Percentiles rank a stretch among this genome's conserved stretches.
Evolutionary conservation across 805 yeast species (phyloP).

Genomic region (Teunomyces pallodes): DNA sequence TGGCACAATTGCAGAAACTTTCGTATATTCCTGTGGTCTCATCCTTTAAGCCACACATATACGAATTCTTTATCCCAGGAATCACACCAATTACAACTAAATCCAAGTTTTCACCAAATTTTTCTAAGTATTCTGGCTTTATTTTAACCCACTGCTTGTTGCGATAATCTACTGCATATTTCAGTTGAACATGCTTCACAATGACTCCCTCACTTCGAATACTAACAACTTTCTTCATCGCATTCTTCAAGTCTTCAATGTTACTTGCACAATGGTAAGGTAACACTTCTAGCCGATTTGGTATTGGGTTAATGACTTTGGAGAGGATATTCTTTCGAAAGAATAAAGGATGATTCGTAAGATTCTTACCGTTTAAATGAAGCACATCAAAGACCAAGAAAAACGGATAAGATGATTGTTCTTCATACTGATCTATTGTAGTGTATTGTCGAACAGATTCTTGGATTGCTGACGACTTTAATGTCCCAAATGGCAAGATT

Average conservation of each 20-base stretch:
- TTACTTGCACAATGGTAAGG: constrained; percentile 36
- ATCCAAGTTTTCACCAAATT: constrained; percentile 85
- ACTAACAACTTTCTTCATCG: constrained; percentile 57
- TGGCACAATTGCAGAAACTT: constrained; percentile 78
- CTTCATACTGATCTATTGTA: constrained; percentile 32
- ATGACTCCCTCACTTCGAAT: constrained; percentile 79
- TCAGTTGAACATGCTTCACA: constrained; percentile 59
- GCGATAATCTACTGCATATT: constrained; percentile 61
- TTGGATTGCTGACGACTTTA: constrained; percentile 66
- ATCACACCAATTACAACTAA: constrained; percentile 75
- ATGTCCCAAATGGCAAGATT: constrained; percentile 76
- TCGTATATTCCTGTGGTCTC: constrained; percentile 44
- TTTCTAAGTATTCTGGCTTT: constrained; percentile 86
- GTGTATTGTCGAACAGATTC: constrained; percentile 43
- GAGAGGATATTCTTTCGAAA: constrained; percentile 55
- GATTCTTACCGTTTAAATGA: constrained; percentile 61
- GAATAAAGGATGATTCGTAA: constrained; percentile 52
- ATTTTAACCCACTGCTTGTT: constrained; percentile 78
- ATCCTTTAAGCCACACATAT: constrained; percentile 67
- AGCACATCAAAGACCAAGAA: constrained; percentile 72
- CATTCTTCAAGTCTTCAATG: constrained; percentile 52
- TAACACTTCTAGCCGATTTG: constrained; percentile 50
- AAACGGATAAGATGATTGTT: constrained; percentile 47
- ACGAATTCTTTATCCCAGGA: constrained; percentile 68
- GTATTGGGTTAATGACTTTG: constrained; percentile 44